Evolutionary conservation across 2,329 filamentous ascomycete genomes (phyloP), one percentile per base, ranked within the genome.

Genomic region (Mariannaea sp.): DNA sequence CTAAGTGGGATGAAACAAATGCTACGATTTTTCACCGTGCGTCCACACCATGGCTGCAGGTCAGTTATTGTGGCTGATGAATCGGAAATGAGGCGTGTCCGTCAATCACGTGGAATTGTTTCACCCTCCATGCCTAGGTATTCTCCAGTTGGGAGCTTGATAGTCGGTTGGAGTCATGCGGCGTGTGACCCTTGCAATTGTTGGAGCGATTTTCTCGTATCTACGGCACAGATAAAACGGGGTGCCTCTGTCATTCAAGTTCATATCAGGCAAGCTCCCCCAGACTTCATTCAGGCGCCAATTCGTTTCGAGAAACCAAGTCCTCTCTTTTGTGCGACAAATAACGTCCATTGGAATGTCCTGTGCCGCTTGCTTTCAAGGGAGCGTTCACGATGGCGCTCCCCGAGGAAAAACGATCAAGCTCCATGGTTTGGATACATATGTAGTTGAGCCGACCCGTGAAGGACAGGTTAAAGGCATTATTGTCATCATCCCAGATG

Each of bases 401-500:
- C 77, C 80, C 4, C 73, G 69, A 6, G 80, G 80, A 24, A 70
- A 68, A n/a, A 67, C 72, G 44, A 71, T 71, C 50, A 75, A 70
- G 16, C 58, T 83, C 14, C 77, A 83, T 57, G 77, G 75, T 19
- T 70, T 81, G 4, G 66, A 76, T 29, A 72, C 75, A 1, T 84
- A 84, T 53, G 68, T 82, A 13, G 69, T 74, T 7, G 72, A 67
- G 35, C 73, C 73, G 0, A 22, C 66, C 0, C 49, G 62, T n/a
- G 69, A 72, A 1, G 45, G 36, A 8, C 7, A 50, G 1, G 35
- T 71, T n/a, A 76, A 75, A 30, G 80, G 73, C 9, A 75, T 81
- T 53, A 68, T 84, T 8, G 76, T 84, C 35, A 72, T 83, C 43
- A 72, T 85, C 26, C 74, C 81, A 0, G 82, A 84, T 61, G 76